Conservation (phyloP, 2,329 filamentous ascomycete species). For the Trichoderma sp. region DNA sequence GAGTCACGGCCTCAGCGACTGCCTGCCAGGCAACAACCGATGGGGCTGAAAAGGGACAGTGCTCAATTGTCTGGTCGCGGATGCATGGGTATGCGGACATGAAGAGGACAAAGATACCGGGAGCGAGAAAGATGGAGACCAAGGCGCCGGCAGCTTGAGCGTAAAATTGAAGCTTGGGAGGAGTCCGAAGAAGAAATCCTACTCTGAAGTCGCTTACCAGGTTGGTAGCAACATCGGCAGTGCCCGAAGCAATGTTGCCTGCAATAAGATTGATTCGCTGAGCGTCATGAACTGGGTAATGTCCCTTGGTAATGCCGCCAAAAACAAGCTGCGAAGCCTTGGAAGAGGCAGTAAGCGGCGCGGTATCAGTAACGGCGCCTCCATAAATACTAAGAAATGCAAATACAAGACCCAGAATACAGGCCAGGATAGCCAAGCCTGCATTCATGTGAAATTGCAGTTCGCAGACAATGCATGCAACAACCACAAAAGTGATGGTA, state of each 20-base stretch:
- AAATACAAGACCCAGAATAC: slow-evolving; percentile 61
- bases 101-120: slow-evolving; percentile 70
- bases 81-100: slow-evolving; percentile 71
- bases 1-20: slow-evolving; percentile 63
- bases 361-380: slow-evolving; percentile 61
- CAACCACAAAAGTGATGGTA: slow-evolving; percentile 52
- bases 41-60: slow-evolving; percentile 64
- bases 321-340: slow-evolving; percentile 72
- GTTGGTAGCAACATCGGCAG: slow-evolving; percentile 57
- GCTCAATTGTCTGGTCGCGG: slow-evolving; percentile 47
- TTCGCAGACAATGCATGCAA: slow-evolving; percentile 56
- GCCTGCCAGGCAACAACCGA: slow-evolving; percentile 69
- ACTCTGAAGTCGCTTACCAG: slow-evolving; percentile 68
- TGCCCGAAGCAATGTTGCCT: slow-evolving; percentile 59
- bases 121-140: slow-evolving; percentile 68
- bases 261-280: slow-evolving; percentile 69
- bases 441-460: slow-evolving; percentile 61
- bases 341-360: slow-evolving; percentile 67
- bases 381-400: slow-evolving; percentile 56
- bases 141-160: slow-evolving; percentile 66
- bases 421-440: slow-evolving; percentile 58
- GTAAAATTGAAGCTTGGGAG: slow-evolving; percentile 67
- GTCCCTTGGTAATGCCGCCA: slow-evolving; percentile 63
- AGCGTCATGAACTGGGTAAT: slow-evolving; percentile 54
- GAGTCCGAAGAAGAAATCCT: slow-evolving; percentile 67